These are phyloP conservation scores for Streptanthus diversifolius DNA, from an alignment of 345 rosid species.

Conservation along the genomic window DNA sequence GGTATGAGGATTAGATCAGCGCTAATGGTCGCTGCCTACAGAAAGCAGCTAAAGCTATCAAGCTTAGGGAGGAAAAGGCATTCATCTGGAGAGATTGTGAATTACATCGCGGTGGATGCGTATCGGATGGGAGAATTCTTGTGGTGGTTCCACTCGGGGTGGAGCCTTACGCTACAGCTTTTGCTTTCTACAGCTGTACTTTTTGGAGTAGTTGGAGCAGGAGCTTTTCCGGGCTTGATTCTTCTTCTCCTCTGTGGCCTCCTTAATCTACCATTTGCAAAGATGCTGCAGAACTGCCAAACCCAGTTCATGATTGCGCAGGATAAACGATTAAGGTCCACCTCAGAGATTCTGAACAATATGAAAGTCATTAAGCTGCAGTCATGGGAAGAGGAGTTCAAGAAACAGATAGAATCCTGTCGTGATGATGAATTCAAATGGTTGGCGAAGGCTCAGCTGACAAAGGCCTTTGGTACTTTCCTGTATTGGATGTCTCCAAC, in stretches of 20 bases:
- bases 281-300: constrained; percentile 52
- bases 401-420: constrained; percentile 46
- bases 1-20: constrained; percentile 80
- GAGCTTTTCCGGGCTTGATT: constrained; percentile 55
- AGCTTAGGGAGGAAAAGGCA: constrained; percentile 59
- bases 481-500: constrained; percentile 78
- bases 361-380: constrained; percentile 80
- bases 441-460: constrained; percentile 51
- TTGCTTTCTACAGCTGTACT: constrained; percentile 49
- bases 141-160: constrained; percentile 69
- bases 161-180: constrained; percentile 56
- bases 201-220: constrained; percentile 54
- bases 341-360: constrained; percentile 63
- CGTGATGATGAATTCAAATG: constrained; percentile 65
- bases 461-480: constrained; percentile 44
- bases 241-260: constrained; percentile 48
- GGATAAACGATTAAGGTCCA: constrained; percentile 59
- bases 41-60: constrained; percentile 64
- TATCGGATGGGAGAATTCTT: constrained; percentile 74
- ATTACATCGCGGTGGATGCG: constrained; percentile 72
- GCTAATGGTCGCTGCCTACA: constrained; percentile 60
- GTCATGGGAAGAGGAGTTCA: constrained; percentile 80
- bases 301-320: constrained; percentile 63
- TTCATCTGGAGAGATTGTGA: constrained; percentile 74
- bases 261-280: constrained; percentile 62